Evolutionary conservation across 345 rosid species (phyloP).

Genomic region (Pugionium dolabratum): DNA sequence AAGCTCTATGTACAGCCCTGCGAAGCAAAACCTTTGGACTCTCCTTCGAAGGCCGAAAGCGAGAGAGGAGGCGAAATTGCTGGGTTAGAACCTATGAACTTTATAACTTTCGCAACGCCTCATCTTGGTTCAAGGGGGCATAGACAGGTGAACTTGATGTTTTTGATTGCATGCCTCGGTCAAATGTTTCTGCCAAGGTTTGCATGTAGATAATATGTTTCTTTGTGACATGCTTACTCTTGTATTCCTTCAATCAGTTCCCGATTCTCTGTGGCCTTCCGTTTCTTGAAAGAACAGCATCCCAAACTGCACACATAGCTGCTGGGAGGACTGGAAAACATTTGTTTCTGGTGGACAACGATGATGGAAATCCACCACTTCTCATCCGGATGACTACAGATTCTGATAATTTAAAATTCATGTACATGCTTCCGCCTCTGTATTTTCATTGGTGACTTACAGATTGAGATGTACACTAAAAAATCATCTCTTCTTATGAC

Average conservation of each 20-base stretch:
- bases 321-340: slow-evolving; percentile 93
- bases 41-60: slow-evolving; percentile 38
- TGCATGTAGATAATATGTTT: not conserved
- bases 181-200: slow-evolving; percentile 8
- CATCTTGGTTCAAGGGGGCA: slow-evolving; percentile 97
- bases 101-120: slow-evolving; percentile 91
- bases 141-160: slow-evolving; percentile 57
- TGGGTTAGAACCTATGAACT: slow-evolving; percentile 86
- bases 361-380: slow-evolving; percentile 78
- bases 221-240: slow-evolving; percentile 19
- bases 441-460: slow-evolving; percentile 20
- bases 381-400: slow-evolving; percentile 88
- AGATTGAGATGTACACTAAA: slow-evolving; percentile 14
- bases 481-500: slow-evolving; percentile 31
- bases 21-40: slow-evolving; percentile 37
- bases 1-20: slow-evolving; percentile 57
- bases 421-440: slow-evolving; percentile 50
- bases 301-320: slow-evolving; percentile 81
- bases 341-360: slow-evolving; percentile 80
- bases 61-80: slow-evolving; percentile 53
- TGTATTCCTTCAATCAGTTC: slow-evolving; percentile 46
- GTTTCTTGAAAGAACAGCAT: slow-evolving; percentile 83
- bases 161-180: slow-evolving; percentile 19
- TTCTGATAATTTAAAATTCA: slow-evolving; percentile 64
- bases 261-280: slow-evolving; percentile 93